Base-by-base conservation (phyloP, 1,284 basidiomycete genomes). In the Sutorius eximius region DNA sequence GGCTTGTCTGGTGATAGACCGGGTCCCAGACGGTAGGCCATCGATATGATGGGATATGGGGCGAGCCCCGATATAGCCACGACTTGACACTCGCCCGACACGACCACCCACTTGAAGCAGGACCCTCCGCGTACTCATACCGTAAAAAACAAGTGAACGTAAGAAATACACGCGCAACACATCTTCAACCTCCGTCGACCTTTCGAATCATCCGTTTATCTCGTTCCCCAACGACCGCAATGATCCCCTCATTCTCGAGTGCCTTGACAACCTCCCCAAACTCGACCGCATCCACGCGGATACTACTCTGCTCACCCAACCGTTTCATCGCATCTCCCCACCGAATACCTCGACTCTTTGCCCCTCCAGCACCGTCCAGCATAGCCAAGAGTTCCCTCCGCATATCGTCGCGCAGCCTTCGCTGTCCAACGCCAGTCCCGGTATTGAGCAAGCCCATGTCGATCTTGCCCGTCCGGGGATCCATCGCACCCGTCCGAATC, bases 361-460 rank as follows among this genome's bases (percentile, higher is more conserved):
- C 73, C 22, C 75, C 75, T 0, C 75, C 74, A 29, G 75, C 75
- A 0, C 74, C 71, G 52, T 91, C 86, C 58, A 96, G 74, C 55
- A 96, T 74, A 20, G 72, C 74, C 61, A 94, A 67, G 13, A 93
- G 71, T 64, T 92, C 94, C 63, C 82, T 85, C 65, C 89, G 85
- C 78, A 97, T 86, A 72, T 95, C 94, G 20, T 89, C 89, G 37
- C 86, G 82, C 72, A 93, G 70, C 67, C 86, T 87, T 56, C 95
- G 80, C 73, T 95, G 89, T 33, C 93, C 87, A 57, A 84, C 77
- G 3, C 92, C 93, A 24, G 93, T 93, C 6, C 96, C 96, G 0
- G 95, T 97, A 70, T 95, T 96, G 67, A 99, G 85, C 64, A 99
- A 75, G 57, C 96, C 93, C 81, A 99, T 89, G 71, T 99, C 96